Base-by-base conservation (phyloP, 2,329 filamentous ascomycete species). In the Ascochyta fabae region DNA sequence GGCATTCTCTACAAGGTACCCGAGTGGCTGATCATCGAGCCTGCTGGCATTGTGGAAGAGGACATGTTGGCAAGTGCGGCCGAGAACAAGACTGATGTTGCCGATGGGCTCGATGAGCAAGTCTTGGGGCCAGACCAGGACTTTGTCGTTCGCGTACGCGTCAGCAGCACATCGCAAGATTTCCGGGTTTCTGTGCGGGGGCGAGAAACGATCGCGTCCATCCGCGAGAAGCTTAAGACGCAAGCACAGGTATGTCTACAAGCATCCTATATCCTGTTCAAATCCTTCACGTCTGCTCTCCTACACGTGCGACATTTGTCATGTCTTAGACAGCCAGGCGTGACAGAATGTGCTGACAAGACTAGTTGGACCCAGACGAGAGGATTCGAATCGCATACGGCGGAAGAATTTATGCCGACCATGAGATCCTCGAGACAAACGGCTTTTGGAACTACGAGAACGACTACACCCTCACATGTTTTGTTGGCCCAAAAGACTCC, bases 331-430 rank as follows among this genome's bases (percentile, higher is more conserved):
- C 15, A n/a, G 16, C 4, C 15, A n/a, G 16, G 9, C 13, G 31
- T 16, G 41, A 5, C n/a, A 44, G 8, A 22, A 7, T 22, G 22
- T 29, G 43, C 59, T 68, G 19, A 65, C 47, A 9, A 22, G 5
- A n/a, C 10, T 39, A 62, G 88, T 78, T 93, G 29, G 74, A 82
- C 2, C 71, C 79, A 7, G 79, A 78, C 40, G 86, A 85, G 58
- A 84, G 81, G 43, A 80, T 96, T 46, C 86, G 86, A 49, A 84
- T 96, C 56, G 88, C 86, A 19, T 96, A 96, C 73, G 83, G 95
- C 75, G 93, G 93, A 63, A 91, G 87, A 71, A 85, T 93, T 46
- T 82, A 96, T 41, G 86, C 87, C 61, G 90, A 94, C 61, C 81
- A 82, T 49, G 72, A 84, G 19, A 82, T 88, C 0, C 78, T 96